Conservation (phyloP, 805 yeast genomes). For the Nakazawaea laoshanensis region DNA sequence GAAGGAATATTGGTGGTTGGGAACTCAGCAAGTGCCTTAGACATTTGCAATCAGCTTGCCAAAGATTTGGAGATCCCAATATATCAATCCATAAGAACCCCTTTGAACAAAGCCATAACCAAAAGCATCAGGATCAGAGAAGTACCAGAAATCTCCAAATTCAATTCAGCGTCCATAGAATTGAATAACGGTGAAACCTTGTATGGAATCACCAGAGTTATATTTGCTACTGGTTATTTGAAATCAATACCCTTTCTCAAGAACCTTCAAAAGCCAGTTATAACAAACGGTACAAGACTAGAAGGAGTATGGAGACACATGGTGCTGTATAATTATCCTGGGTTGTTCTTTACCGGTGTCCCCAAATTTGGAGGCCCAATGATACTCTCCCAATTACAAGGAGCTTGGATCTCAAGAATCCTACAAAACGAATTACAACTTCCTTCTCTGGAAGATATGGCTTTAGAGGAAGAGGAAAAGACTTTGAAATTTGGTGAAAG, state of each 20-base stretch:
- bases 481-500: too few species aligned
- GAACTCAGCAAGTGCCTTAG: conserved; percentile 4
- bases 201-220: conserved; percentile 15
- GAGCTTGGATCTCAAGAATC: conserved; percentile 25
- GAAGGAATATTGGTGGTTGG: conserved; percentile 13
- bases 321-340: conserved; percentile 23
- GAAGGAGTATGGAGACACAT: conserved; percentile 26
- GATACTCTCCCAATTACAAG: conserved; percentile 32
- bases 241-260: conserved; percentile 18
- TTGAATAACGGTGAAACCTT: conserved; percentile 16
- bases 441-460: conserved; percentile 22
- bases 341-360: conserved; percentile 26
- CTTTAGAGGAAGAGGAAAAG: too few species aligned
- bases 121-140: conserved; percentile 15
- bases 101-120: conserved; percentile 19
- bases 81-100: conserved; percentile 7
- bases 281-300: conserved; percentile 20
- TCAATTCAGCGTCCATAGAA: conserved; percentile 15
- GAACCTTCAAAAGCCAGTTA: conserved; percentile 15
- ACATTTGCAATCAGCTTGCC: background rate
- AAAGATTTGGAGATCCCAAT: background rate
- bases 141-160: conserved; percentile 21
- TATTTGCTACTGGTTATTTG: conserved; percentile 21
- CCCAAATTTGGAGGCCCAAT: conserved; percentile 30
- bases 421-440: conserved; percentile 21